phyloP scores from a whole-genome alignment of 306 rosid species.

The Trifolium pratense region DNA sequence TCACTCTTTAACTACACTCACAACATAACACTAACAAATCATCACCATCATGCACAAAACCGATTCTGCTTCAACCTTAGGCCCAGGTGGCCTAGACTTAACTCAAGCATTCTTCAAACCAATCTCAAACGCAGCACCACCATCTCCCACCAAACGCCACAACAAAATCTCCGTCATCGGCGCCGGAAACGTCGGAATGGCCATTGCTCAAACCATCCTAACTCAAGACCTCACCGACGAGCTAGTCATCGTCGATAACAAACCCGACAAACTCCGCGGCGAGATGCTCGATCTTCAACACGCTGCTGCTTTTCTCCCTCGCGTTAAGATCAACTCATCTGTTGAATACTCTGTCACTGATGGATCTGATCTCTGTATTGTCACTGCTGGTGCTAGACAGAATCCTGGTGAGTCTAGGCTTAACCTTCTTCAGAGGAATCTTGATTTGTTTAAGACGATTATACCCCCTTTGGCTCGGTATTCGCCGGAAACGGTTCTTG shows the following conservation, averaged over 20 bases:
- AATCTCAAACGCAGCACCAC: conserved; percentile 59
- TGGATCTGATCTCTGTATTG: conserved; percentile 82
- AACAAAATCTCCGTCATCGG: conserved; percentile 84
- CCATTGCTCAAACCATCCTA: conserved; percentile 91
- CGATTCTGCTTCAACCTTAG: conserved; percentile 59
- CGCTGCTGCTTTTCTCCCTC: conserved; percentile 94
- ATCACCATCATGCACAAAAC: conserved; percentile 59
- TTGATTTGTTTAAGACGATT: conserved; percentile 58
- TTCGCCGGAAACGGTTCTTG: conserved; percentile 60
- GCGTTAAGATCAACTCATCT: conserved; percentile 76
- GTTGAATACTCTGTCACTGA: conserved; percentile 65
- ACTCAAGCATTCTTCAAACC: conserved; percentile 76
- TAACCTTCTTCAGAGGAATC: conserved; percentile 74
- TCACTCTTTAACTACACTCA: neutral
- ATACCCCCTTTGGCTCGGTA: conserved; percentile 64
- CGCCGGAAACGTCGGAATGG: conserved; percentile 97
- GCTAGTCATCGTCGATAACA: conserved; percentile 76
- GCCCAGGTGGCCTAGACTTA: conserved; percentile 81
- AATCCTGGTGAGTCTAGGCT: conserved; percentile 75
- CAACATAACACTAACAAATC: neutral
- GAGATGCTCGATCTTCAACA: conserved; percentile 95
- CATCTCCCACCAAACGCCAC: conserved; percentile 65
- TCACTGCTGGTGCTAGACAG: conserved; percentile 88
- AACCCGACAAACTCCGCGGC: conserved; percentile 81
- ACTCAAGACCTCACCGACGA: conserved; percentile 84